phyloP scores from a whole-genome alignment of 1,139 yeast genomes.

The Suhomyces maxii region DNA sequence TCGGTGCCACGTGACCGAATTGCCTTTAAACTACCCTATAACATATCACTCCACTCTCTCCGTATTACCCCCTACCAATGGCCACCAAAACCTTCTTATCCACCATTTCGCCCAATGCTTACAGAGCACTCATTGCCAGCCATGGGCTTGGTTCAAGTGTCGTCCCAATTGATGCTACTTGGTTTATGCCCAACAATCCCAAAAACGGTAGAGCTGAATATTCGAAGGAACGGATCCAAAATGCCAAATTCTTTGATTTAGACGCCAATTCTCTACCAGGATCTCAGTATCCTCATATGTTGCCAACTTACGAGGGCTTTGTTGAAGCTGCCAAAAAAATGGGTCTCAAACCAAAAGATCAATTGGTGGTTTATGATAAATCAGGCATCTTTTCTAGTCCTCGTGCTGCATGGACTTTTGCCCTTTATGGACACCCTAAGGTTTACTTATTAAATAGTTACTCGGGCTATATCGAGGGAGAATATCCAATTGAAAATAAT shows the following conservation, averaged over 20 bases:
- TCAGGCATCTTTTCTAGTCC: constrained; percentile 86
- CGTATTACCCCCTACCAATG: constrained; percentile 1
- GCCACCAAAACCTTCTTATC: constrained; percentile 8
- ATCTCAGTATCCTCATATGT: constrained; percentile 84
- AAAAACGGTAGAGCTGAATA: constrained; percentile 60
- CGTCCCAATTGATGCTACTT: constrained; percentile 81
- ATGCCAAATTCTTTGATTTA: constrained; percentile 76
- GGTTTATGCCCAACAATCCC: constrained; percentile 84
- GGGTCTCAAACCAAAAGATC: constrained; percentile 51
- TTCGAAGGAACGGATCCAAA: constrained; percentile 57
- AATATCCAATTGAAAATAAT: constrained; percentile 26
- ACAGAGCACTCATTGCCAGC: constrained; percentile 19
- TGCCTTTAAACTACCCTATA: no score
- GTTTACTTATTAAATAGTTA: constrained; percentile 73
- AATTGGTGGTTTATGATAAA: constrained; percentile 80
- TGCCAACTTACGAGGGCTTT: constrained; percentile 63
- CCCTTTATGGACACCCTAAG: constrained; percentile 68
- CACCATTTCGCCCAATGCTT: constrained; percentile 22
- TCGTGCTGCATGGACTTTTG: constrained; percentile 87
- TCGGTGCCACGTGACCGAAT: no score
- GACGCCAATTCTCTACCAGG: constrained; percentile 61
- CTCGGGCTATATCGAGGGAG: constrained; percentile 43
- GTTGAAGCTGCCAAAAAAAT: constrained; percentile 49
- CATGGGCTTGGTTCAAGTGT: constrained; percentile 33
- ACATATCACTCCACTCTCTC: no score